Percentiles rank a stretch among this genome's conserved stretches.
Conservation (phyloP, 179 eudicot genomes). For the Nepenthes alata region DNA sequence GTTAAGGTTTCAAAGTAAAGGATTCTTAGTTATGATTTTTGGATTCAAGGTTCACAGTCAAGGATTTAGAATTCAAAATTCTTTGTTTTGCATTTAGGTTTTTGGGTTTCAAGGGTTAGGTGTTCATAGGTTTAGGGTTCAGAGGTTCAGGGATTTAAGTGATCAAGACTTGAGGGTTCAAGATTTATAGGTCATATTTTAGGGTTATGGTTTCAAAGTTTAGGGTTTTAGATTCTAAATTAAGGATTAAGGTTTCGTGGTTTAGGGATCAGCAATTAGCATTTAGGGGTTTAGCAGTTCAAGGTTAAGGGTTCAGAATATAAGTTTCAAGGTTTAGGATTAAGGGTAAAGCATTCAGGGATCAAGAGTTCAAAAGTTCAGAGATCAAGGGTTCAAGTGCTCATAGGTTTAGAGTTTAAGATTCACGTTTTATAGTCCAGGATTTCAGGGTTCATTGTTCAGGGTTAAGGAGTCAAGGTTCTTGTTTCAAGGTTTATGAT, state of each 20-base stretch:
- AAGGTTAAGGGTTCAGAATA: constrained; percentile 20
- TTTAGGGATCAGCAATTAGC: constrained; percentile 18
- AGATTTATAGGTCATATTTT: constrained; percentile 9
- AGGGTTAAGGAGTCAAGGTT: too few relatives aligned
- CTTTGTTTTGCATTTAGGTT: too few relatives aligned
- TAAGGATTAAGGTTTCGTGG: constrained; percentile 16
- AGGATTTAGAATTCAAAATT: constrained; percentile 7
- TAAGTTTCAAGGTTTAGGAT: constrained; percentile 18
- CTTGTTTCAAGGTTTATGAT: too few relatives aligned
- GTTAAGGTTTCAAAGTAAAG: constrained; percentile 17
- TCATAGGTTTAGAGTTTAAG: too few relatives aligned
- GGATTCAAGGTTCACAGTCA: constrained; percentile 11
- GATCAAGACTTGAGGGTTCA: constrained; percentile 7
- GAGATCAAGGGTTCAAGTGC: too few relatives aligned
- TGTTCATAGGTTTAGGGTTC: too few relatives aligned
- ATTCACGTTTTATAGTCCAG: too few relatives aligned
- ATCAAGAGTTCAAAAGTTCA: too few relatives aligned
- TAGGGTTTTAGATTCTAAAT: constrained; percentile 11
- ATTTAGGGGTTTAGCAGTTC: constrained; percentile 18
- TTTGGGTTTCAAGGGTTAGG: too few relatives aligned
- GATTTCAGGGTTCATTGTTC: too few relatives aligned
- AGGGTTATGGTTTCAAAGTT: constrained; percentile 15
- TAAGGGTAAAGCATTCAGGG: too few relatives aligned
- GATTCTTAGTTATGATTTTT: constrained; percentile 12
- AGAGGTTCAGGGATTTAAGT: too few relatives aligned